phyloP scores from a whole-genome alignment of 768 basidiomycete species.

The Leccinum olivaceopallidum region DNA sequence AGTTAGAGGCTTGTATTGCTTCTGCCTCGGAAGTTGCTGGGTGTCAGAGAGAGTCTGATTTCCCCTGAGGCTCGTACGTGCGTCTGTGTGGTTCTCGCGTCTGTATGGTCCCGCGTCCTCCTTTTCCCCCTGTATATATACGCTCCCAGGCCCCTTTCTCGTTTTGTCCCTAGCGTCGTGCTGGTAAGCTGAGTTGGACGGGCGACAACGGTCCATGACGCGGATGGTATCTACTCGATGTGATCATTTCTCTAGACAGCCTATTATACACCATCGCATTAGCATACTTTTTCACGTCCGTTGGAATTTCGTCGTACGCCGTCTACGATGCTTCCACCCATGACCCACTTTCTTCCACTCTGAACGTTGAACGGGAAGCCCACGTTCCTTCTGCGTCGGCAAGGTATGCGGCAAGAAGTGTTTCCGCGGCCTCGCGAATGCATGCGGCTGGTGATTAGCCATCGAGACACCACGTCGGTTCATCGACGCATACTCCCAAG shows the following conservation, averaged over 20 bases:
- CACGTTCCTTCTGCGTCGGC: slow-evolving; percentile 33
- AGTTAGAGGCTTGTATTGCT: slow-evolving; percentile 25
- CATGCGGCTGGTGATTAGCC: slow-evolving; percentile 29
- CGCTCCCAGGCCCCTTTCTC: too few species aligned
- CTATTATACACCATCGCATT: slow-evolving; percentile 24
- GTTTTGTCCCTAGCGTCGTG: too few species aligned
- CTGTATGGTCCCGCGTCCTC: too few species aligned
- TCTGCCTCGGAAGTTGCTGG: slow-evolving; percentile 38
- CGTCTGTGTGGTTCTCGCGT: too few species aligned
- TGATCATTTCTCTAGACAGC: neutral
- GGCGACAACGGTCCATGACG: slow-evolving; percentile 4
- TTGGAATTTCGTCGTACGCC: slow-evolving; percentile 1
- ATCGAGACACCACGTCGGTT: too few species aligned
- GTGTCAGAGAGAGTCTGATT: slow-evolving; percentile 17
- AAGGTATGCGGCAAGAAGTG: slow-evolving; percentile 28
- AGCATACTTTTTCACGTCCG: slow-evolving; percentile 29
- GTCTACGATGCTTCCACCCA: slow-evolving; percentile 22
- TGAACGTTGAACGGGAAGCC: slow-evolving; percentile 33
- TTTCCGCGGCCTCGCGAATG: slow-evolving; percentile 22
- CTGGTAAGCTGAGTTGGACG: slow-evolving; percentile 11
- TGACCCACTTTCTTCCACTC: slow-evolving; percentile 26
- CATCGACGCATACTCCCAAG: too few species aligned
- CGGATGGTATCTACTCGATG: too few species aligned
- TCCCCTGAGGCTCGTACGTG: too few species aligned
- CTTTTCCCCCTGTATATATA: too few species aligned